Evolutionary conservation across 306 rosid species (phyloP), one percentile per base, ranked within the genome.

Genomic region (Comarum palustre): DNA sequence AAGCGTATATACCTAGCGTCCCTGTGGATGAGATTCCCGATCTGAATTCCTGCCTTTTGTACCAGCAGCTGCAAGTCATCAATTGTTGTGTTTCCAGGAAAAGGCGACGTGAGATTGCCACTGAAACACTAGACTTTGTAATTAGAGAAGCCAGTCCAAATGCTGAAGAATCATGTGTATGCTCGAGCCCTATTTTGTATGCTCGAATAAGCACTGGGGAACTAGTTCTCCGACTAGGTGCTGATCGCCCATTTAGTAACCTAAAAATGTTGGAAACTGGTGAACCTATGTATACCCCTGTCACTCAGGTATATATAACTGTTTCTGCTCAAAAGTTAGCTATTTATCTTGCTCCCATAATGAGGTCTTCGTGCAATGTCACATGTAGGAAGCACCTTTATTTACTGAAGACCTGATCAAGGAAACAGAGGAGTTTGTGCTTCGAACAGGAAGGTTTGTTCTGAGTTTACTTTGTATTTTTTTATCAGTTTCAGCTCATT

Each of bases 361-460:
- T 70, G 54, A 75, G 73, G 81, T 75, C 54, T 71, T 16, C 79
- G 15, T 76, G 72, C 43, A 73, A 61, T 59, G 45, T 64, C 73
- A 64, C 66, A 50, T 90, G 81, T 77, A 95, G 99, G 99, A 95
- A 86, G 97, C 85, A 58, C 99, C 99, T 76, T 79, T 95, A 83
- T 96, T 91, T 51, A 95, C 99, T 25, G 99, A 95, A 86, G 99
- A 95, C 79, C 85, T 91, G 68, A 90, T 95, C 68, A 95, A 84
- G 84, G 99, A 91, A 87, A 91, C 87, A 19, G 97, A 95, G 84
- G 99, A 95, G 80, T 91, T 95, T 84, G 97, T 95, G 80, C 88
- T 95, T 79, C 93, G 96, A 77, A 95, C 99, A 22, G 99, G 99
- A 77, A 95, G 99, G 99, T 91, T 60, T 76, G 87, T 86, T 57